These are phyloP conservation scores for Skeletonema costatum DNA, from an alignment of 108 stramenopile species.

Conservation along the genomic window DNA sequence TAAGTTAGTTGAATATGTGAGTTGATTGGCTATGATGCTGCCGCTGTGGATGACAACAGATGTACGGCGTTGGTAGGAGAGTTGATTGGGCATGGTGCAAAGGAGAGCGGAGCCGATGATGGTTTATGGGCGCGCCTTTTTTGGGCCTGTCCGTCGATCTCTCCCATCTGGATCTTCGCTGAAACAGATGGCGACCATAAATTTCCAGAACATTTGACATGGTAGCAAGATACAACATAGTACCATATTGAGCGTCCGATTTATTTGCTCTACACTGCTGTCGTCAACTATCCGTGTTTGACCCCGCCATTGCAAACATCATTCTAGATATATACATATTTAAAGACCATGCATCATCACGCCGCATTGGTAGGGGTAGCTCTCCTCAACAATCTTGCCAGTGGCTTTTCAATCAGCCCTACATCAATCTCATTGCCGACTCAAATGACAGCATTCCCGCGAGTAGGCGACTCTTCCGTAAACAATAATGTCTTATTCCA, in stretches of 20 bases:
- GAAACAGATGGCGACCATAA: neutral
- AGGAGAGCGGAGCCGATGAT: neutral
- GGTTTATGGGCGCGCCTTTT: neutral
- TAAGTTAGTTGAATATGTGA: neutral
- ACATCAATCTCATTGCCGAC: slow-evolving; percentile 18
- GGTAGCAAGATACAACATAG: too few relatives aligned
- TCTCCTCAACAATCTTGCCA: slow-evolving; percentile 31
- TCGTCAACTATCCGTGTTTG: too few relatives aligned
- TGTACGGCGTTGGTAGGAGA: neutral
- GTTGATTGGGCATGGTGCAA: neutral
- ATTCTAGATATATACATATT: neutral
- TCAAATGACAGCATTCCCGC: neutral
- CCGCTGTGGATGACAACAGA: neutral
- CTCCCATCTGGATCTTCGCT: neutral
- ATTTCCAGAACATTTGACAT: neutral
- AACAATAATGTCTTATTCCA: neutral
- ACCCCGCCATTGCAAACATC: too few relatives aligned
- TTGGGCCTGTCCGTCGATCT: neutral
- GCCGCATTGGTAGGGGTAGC: slow-evolving; percentile 27
- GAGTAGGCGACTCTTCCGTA: neutral
- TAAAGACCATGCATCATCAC: neutral
- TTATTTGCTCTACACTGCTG: too few relatives aligned
- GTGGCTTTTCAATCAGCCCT: slow-evolving; percentile 27
- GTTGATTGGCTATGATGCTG: neutral
- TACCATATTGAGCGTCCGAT: too few relatives aligned